phyloP scores from a whole-genome alignment of 1,139 yeast species.

The Magnusiomyces paraingens region DNA sequence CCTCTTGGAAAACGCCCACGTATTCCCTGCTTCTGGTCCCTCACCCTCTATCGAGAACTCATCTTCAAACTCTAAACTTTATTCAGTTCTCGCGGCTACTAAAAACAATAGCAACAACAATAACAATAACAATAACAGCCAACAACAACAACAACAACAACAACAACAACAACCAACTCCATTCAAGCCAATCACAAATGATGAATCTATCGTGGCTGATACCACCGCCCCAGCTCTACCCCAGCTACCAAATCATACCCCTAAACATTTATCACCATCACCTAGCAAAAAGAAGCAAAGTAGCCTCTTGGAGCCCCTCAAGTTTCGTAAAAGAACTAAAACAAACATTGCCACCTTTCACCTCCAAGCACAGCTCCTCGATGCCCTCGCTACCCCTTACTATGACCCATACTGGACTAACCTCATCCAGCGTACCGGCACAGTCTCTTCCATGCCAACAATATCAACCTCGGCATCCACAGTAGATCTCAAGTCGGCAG shows the following conservation, averaged over 20 bases:
- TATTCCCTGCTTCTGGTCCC: conserved; percentile 12
- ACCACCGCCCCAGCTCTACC: neutral
- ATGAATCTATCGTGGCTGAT: neutral
- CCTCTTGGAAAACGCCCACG: conserved; percentile 21
- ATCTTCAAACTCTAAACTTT: conserved; percentile 6
- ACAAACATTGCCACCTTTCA: conserved; percentile 24
- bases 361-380: conserved; percentile 31
- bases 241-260: neutral
- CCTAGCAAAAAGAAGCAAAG: neutral
- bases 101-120: neutral
- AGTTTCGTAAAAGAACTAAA: conserved; percentile 20
- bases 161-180: no score
- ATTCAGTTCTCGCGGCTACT: conserved; percentile 7
- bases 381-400: conserved; percentile 30
- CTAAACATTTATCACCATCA: conserved; percentile 1
- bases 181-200: neutral
- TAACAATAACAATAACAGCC: no score
- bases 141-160: no score
- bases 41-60: neutral
- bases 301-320: conserved; percentile 13
- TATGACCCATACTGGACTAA: conserved; percentile 24
- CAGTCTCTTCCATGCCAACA: conserved; percentile 17
- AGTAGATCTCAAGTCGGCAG: conserved; percentile 8
- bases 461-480: conserved; percentile 3
- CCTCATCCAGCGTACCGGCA: conserved; percentile 21